These are phyloP conservation scores for Aquilaria agallochum DNA, from an alignment of 441 rosid genomes.

Conservation along the genomic window DNA sequence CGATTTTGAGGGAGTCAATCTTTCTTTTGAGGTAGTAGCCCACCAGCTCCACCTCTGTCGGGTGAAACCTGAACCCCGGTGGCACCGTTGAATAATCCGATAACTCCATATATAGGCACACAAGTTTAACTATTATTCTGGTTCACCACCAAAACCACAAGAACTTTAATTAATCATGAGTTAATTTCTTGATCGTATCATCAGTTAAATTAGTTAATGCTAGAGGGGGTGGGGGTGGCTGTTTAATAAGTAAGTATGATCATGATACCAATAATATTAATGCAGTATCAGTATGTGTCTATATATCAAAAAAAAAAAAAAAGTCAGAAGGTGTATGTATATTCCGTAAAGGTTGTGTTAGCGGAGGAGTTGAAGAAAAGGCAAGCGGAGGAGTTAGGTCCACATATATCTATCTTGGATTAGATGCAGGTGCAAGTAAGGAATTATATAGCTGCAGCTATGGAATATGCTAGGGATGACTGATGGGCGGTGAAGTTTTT, in stretches of 20 bases:
- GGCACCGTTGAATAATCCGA: slow-evolving; percentile 48
- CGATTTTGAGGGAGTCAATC: slow-evolving; percentile 62
- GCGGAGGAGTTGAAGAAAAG: too few relatives aligned
- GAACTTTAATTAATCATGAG: neutral
- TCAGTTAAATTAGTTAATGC: too few relatives aligned
- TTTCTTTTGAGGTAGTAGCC: slow-evolving; percentile 85
- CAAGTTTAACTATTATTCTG: slow-evolving; percentile 40
- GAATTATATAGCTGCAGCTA: too few relatives aligned
- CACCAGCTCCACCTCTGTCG: slow-evolving; percentile 96
- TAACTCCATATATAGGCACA: too few relatives aligned
- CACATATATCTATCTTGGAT: too few relatives aligned
- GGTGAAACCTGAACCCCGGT: slow-evolving; percentile 94
- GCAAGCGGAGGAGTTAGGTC: too few relatives aligned
- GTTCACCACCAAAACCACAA: slow-evolving; percentile 15
- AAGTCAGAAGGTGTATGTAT: neutral
- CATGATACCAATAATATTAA: neutral
- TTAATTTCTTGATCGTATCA: too few relatives aligned
- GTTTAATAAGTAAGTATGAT: slow-evolving; percentile 16
- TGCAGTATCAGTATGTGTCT: too few relatives aligned
- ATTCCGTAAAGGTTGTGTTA: too few relatives aligned
- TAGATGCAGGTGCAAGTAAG: too few relatives aligned
- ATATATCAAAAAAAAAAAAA: neutral
- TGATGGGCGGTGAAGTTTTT: too few relatives aligned
- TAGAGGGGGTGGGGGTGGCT: slow-evolving; percentile 3
- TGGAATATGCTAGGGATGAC: too few relatives aligned